Base-by-base conservation (phyloP, 306 rosid species). In the Abrus pulchellus region DNA sequence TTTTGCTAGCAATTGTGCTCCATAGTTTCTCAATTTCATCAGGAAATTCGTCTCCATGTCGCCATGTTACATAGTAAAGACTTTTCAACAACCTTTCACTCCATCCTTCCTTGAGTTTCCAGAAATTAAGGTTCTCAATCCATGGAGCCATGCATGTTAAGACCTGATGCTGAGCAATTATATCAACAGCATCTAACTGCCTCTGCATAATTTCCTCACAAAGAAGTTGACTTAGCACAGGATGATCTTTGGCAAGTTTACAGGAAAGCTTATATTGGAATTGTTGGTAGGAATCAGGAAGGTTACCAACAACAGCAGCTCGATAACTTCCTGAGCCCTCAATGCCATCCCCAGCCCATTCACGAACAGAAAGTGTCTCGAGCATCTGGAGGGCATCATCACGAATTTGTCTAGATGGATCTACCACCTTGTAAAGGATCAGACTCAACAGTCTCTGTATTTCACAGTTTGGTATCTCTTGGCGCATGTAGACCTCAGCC, bases 371-470 rank as follows among this genome's bases (percentile, higher is more conserved):
- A 59, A 96, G 98, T 28, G 99, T 96, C 89, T 96, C 99, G 14
- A 96, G 97, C 99, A 96, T 96, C 88, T 96, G 99, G 84, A 96
- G 98, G 80, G 99, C 99, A 87, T 96, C 99, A 71, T 96, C 99
- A 72, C 99, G 99, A 78, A 96, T 96, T 85, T 93, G 98, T 81
- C 98, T 92, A 48, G 97, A 89, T 85, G 99, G 99, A 80, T 96
- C 99, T 77, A 96, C 99, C 68, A 96, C 99, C 90, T 96, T 96
- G 88, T 96, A 96, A 81, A 96, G 98, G 86, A 96, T 96, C 87
- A 96, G 82, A 84, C 99, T 93, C 84, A 93, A 82, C 70, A 96
- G 93, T 88, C 97, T 93, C 85, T 96, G 99, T 86, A 92, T 88
- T 84, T 96, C 99, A 86, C 99, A 96, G 84, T 90, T 90, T 55